phyloP scores from a whole-genome alignment of 2,329 filamentous ascomycete genomes.

The Pleurostoma richardsiae region DNA sequence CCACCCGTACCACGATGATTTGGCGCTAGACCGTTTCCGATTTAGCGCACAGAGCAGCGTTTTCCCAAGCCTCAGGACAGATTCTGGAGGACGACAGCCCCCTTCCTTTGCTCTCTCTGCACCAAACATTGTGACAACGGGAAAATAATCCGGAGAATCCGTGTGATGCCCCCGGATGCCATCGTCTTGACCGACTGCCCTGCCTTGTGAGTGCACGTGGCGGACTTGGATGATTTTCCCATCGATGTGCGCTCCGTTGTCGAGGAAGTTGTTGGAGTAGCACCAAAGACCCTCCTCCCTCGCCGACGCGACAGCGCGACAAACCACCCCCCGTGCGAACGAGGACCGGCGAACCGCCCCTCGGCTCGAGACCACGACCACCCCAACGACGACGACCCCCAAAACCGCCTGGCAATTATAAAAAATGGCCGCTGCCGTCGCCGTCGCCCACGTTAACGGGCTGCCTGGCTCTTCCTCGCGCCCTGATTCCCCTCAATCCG shows the following conservation, averaged over 20 bases:
- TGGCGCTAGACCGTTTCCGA: too few species aligned
- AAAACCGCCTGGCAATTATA: constrained; percentile 21
- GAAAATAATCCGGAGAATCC: background rate
- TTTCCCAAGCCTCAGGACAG: too few species aligned
- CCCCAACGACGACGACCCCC: background rate
- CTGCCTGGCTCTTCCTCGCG: constrained; percentile 16
- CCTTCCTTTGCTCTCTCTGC: background rate
- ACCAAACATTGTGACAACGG: background rate
- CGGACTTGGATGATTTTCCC: background rate
- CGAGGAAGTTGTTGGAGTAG: background rate
- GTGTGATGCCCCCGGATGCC: background rate
- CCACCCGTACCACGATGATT: too few species aligned
- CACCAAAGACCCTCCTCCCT: background rate
- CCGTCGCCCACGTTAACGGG: constrained; percentile 22
- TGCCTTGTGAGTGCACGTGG: background rate
- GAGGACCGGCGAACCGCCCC: too few species aligned
- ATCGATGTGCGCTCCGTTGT: background rate
- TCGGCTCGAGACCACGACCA: too few species aligned
- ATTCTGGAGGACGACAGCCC: background rate
- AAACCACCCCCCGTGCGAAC: background rate
- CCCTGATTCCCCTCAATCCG: constrained; percentile 19
- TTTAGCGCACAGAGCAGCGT: too few species aligned
- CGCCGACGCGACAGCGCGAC: background rate
- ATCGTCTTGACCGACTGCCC: background rate
- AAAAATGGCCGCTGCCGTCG: constrained; percentile 12